Evolutionary conservation across 495 filamentous ascomycete species (phyloP), one percentile per base, ranked within the genome.

Genomic region (Articulospora tetracladia): DNA sequence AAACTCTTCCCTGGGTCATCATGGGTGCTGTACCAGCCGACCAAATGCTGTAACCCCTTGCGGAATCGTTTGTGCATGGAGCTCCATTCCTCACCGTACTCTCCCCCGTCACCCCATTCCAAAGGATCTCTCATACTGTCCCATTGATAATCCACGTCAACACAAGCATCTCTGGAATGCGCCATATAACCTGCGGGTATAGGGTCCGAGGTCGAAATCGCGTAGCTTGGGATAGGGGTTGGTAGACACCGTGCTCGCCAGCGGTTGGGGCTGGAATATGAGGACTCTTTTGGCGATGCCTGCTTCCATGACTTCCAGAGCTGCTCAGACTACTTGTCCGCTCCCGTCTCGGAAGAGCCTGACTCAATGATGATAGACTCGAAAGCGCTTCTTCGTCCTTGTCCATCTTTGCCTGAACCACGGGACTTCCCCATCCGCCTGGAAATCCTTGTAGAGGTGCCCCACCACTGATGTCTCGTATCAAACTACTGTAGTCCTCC

Each of bases 51-150:
- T 53, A 96, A 72, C 1, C 93, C 93, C 60, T 79, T 82, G 30
- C 89, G 80, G 59, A 98, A 94, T 22, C 94, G 81, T 67, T 84
- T 87, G 69, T 98, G 95, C 93, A 99, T 97, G 2, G 80, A 72
- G 36, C 90, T 87, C 94, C 94, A 99, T 73, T 98, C 94, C 68
- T 99, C 94, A 0, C 89, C 92, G 60, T 90, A 89, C 23, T 88
- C 83, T 12, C 92, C 95, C 0, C 94, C 94, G 63, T 89, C 82
- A 15, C 92, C 94, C 87, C 93, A 96, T 26, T 85, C 76, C 24
- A 86, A 79, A 0, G 88, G 84, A 1, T 78, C 76, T 44, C 87
- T 82, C 77, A 90, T 93, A 61, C 92, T 96, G 64, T 99, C 92
- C 94, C 94, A 99, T 67, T 91, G 88, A 67, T 89, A 93, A 72